Percentiles rank a stretch among this genome's conserved stretches.
phyloP scores from a whole-genome alignment of 1,139 yeast species.

The Martiniozyma asiatica region DNA sequence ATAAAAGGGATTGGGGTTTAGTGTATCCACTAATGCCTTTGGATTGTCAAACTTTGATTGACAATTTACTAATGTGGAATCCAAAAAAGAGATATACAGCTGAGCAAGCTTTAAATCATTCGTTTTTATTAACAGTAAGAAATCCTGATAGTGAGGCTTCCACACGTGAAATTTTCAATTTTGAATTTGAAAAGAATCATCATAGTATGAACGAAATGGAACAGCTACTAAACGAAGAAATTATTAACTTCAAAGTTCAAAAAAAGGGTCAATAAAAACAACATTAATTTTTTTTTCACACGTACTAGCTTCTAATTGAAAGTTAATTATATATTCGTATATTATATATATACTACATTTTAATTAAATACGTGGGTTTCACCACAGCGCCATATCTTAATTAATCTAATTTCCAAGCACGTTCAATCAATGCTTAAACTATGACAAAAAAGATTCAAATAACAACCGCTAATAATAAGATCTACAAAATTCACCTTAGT shows the following conservation, averaged over 20 bases:
- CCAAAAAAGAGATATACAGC: slow-evolving; percentile 34
- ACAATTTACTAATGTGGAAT: slow-evolving; percentile 52
- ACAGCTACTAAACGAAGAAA: slow-evolving; percentile 34
- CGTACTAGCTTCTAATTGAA: no score
- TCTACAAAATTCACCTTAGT: no score
- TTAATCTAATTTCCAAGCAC: no score
- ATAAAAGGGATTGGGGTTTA: slow-evolving; percentile 32
- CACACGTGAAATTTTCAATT: slow-evolving; percentile 40
- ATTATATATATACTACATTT: no score
- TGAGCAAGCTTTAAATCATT: slow-evolving; percentile 39
- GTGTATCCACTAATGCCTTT: slow-evolving; percentile 49
- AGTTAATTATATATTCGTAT: no score
- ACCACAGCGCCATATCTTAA: no score
- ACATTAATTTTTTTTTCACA: no score
- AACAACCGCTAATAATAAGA: no score
- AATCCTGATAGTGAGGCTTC: slow-evolving; percentile 37
- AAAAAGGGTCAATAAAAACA: slow-evolving; percentile 12
- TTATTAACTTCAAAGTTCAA: slow-evolving; percentile 25
- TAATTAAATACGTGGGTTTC: no score
- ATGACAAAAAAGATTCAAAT: no score
- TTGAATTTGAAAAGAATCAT: slow-evolving; percentile 42
- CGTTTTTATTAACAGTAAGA: slow-evolving; percentile 37
- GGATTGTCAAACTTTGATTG: slow-evolving; percentile 36
- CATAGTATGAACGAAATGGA: slow-evolving; percentile 30
- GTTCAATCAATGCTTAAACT: no score